These are phyloP conservation scores for Chaetomium cochliodes DNA, from an alignment of 495 filamentous ascomycete genomes.

Conservation along the genomic window DNA sequence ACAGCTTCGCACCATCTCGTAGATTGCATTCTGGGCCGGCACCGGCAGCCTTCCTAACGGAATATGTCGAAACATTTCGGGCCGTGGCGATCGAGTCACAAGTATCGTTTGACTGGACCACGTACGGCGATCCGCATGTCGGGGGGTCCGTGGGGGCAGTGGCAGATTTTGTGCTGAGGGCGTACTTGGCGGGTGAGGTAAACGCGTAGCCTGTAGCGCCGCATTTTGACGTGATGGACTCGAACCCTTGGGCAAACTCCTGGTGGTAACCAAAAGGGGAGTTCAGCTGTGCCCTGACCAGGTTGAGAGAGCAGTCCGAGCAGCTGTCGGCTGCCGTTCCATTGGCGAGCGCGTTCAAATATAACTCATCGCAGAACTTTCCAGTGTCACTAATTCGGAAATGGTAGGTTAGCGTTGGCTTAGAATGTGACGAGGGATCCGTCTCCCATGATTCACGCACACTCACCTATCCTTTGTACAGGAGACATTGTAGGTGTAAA, in stretches of 20 bases:
- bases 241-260: conserved; percentile 6
- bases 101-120: conserved; percentile 6
- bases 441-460: no score
- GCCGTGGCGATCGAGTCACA: conserved; percentile 9
- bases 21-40: conserved; percentile 6
- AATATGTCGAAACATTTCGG: conserved; percentile 3
- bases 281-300: not conserved
- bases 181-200: conserved; percentile 13
- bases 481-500: no score
- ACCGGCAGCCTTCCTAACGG: not conserved
- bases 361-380: no score
- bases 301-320: conserved; percentile 13
- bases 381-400: no score
- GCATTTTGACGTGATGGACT: conserved; percentile 4
- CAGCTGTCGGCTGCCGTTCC: conserved; percentile 1
- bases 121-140: not conserved
- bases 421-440: no score
- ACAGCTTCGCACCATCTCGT: not conserved
- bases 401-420: no score
- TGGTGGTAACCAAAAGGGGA: conserved; percentile 17
- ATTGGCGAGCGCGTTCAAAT: no score
- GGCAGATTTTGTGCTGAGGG: not conserved
- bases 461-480: no score
- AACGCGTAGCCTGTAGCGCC: conserved; percentile 1
- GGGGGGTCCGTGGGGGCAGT: not conserved